phyloP scores from a whole-genome alignment of 148 eudicot species.

The Rhododendron henanense region DNA sequence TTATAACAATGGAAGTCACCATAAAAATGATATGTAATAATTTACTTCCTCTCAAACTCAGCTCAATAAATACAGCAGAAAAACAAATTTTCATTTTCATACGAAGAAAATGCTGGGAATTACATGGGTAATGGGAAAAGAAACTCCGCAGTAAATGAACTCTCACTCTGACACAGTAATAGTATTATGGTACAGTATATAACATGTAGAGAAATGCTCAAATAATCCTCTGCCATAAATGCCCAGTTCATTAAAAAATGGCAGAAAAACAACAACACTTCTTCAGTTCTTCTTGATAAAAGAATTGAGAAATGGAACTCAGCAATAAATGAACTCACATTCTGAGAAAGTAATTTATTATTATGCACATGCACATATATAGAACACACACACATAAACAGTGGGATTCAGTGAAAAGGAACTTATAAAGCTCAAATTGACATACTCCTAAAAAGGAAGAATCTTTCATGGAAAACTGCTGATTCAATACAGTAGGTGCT shows the following conservation, averaged over 20 bases:
- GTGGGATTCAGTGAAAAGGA: neutral
- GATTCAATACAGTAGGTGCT: conserved; percentile 6
- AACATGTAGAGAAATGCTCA: neutral
- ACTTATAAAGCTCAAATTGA: neutral
- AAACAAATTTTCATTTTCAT: neutral
- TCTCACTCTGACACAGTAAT: neutral
- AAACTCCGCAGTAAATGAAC: neutral
- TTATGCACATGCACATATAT: neutral
- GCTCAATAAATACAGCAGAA: neutral
- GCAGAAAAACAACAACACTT: neutral
- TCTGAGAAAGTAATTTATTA: neutral
- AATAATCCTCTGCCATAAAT: neutral
- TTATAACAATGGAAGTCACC: neutral
- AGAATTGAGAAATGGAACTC: neutral
- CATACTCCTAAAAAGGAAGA: neutral
- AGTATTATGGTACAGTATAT: neutral
- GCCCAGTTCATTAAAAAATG: neutral
- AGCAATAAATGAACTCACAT: conserved; percentile 8
- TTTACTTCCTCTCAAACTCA: neutral
- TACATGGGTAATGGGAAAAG: neutral
- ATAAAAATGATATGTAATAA: neutral
- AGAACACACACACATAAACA: neutral
- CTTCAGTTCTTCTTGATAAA: neutral
- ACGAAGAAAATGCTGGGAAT: neutral
- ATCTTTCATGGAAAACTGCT: neutral